Evolutionary conservation across 2,329 filamentous ascomycete genomes (phyloP).

Genomic region (Cercospora beticola): DNA sequence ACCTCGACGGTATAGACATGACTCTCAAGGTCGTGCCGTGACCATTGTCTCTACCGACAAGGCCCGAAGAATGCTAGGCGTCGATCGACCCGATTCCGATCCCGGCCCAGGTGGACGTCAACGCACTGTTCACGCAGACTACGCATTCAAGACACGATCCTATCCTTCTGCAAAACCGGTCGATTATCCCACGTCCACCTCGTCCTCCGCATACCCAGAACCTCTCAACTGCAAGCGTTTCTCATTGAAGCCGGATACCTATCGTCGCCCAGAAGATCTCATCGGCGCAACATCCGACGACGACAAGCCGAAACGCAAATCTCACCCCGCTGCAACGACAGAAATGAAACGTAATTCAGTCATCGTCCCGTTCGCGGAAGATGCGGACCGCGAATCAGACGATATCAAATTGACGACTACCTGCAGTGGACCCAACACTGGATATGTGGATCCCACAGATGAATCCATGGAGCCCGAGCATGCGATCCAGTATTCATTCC

Average conservation of each 20-base stretch:
- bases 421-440: background rate
- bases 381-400: background rate
- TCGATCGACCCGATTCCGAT: slow-evolving; percentile 9
- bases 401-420: slow-evolving; percentile 1
- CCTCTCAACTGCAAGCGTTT: background rate
- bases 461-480: background rate
- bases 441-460: background rate
- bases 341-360: background rate
- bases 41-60: background rate
- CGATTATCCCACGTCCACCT: background rate
- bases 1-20: background rate
- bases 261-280: background rate
- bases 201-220: background rate
- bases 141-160: background rate
- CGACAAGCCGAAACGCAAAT: background rate
- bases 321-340: background rate
- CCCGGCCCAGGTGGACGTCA: background rate
- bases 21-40: background rate
- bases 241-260: background rate
- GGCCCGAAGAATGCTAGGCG: slow-evolving; percentile 8
- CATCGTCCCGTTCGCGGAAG: background rate
- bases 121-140: background rate
- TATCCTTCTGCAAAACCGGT: background rate
- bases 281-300: background rate
- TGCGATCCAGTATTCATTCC: slow-evolving; percentile 1